Evolutionary conservation across 129 eudicot species (phyloP).

Genomic region (Logfia minima): DNA sequence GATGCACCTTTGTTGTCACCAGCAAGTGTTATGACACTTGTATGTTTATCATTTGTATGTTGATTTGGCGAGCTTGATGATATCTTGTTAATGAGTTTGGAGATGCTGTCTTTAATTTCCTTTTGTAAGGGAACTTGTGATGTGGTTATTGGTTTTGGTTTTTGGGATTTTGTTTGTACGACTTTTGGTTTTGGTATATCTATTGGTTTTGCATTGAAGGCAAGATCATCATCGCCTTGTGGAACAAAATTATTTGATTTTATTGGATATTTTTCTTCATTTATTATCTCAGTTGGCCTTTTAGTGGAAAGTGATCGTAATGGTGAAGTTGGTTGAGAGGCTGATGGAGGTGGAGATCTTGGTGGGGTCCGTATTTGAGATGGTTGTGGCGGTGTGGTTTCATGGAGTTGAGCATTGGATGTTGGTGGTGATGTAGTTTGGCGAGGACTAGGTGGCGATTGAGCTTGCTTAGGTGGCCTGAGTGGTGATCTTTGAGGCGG

Average conservation of each 20-base stretch:
- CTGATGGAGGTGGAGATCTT: constrained; percentile 36
- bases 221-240: not conserved
- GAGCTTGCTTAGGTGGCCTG: constrained; percentile 34
- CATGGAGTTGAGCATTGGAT: constrained; percentile 24
- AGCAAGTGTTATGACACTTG: constrained; percentile 54
- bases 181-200: constrained; percentile 34
- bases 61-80: constrained; percentile 35
- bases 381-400: constrained; percentile 15
- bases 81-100: constrained; percentile 43
- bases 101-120: constrained; percentile 51
- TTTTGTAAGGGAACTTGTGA: constrained; percentile 38
- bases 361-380: constrained; percentile 38
- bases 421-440: constrained; percentile 38
- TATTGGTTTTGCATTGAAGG: constrained; percentile 28
- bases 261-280: constrained; percentile 4
- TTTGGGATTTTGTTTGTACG: constrained; percentile 32
- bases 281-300: constrained; percentile 14
- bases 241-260: constrained; percentile 20
- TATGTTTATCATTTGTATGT: constrained; percentile 39
- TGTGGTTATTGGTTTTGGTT: constrained; percentile 23
- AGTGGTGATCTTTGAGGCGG: constrained; percentile 31
- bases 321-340: constrained; percentile 37
- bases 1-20: constrained; percentile 84
- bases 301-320: constrained; percentile 30
- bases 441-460: constrained; percentile 28